These are phyloP conservation scores for Arthrocladium fulminans DNA, from an alignment of 2,329 filamentous ascomycete species.

Conservation along the genomic window DNA sequence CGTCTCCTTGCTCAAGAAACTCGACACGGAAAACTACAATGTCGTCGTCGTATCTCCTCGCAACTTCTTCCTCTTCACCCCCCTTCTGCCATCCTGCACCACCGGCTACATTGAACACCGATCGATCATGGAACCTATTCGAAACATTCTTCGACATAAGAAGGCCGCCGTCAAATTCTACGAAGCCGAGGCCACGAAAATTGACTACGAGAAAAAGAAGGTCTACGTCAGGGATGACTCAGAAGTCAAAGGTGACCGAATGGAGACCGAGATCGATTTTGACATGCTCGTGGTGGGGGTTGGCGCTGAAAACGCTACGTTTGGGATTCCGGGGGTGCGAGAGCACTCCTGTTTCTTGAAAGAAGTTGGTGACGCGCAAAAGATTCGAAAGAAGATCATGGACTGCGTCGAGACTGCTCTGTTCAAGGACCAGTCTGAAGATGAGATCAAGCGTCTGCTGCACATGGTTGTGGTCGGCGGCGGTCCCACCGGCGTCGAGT, in stretches of 20 bases:
- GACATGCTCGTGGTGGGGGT: slow-evolving; percentile 98
- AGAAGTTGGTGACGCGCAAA: slow-evolving; percentile 92
- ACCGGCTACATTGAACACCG: slow-evolving; percentile 97
- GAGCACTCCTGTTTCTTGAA: slow-evolving; percentile 98
- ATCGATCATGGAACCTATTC: slow-evolving; percentile 98
- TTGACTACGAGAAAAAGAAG: slow-evolving; percentile 84
- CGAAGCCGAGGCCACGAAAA: slow-evolving; percentile 89
- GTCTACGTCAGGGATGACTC: slow-evolving; percentile 87
- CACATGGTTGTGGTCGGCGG: slow-evolving; percentile 97
- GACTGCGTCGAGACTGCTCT: slow-evolving; percentile 97
- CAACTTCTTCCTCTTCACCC: slow-evolving; percentile 99
- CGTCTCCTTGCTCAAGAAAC: slow-evolving; percentile 93
- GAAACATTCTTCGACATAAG: slow-evolving; percentile 92
- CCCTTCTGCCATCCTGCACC: slow-evolving; percentile 91
- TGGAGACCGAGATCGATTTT: slow-evolving; percentile 82
- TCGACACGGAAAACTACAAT: slow-evolving; percentile 99
- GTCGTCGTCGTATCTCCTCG: slow-evolving; percentile 94
- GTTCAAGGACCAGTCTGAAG: slow-evolving; percentile 86
- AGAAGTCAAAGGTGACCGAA: slow-evolving; percentile 75
- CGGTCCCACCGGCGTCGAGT: slow-evolving; percentile 94
- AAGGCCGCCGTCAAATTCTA: slow-evolving; percentile 90
- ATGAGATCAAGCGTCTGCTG: slow-evolving; percentile 86
- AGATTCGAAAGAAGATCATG: slow-evolving; percentile 98
- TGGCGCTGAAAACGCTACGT: slow-evolving; percentile 95
- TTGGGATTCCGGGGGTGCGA: slow-evolving; percentile 89